phyloP scores from a whole-genome alignment of 208 protist genomes.

The Wallacemonas sp. region DNA sequence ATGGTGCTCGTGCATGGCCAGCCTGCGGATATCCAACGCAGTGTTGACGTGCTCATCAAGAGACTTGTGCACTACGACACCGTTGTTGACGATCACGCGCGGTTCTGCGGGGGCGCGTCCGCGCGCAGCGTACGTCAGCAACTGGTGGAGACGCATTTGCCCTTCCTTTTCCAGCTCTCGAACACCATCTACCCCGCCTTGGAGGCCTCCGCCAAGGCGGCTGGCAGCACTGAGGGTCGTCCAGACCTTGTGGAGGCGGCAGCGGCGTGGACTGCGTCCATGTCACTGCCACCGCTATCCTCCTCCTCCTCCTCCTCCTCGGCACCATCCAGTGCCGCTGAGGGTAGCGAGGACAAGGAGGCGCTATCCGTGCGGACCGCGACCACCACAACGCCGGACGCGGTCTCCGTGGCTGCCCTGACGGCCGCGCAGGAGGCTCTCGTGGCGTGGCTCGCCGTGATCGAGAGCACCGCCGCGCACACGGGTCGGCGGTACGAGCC shows the following conservation, averaged over 20 bases:
- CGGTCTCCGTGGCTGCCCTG: too few relatives aligned
- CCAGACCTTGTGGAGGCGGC: too few relatives aligned
- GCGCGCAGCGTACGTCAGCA: not conserved
- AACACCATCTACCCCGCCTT: not conserved
- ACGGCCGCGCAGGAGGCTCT: slow-evolving; percentile 10
- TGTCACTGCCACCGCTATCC: too few relatives aligned
- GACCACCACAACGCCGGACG: not conserved
- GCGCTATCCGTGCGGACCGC: not conserved
- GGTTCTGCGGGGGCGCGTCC: not conserved
- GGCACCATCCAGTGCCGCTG: not conserved
- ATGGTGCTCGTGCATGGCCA: not conserved
- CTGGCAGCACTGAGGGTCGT: not conserved
- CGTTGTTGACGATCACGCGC: not conserved
- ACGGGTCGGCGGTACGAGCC: slow-evolving; percentile 47
- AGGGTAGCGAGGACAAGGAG: too few relatives aligned
- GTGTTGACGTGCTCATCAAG: not conserved
- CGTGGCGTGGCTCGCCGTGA: slow-evolving; percentile 11
- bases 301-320: too few relatives aligned
- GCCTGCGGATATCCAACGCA: not conserved
- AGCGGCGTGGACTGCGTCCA: too few relatives aligned
- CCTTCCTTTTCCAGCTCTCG: not conserved
- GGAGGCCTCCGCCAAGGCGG: not conserved
- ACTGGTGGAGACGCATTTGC: not conserved
- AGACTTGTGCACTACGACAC: not conserved
- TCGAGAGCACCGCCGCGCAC: slow-evolving; percentile 17